Evolutionary conservation across 2,329 filamentous ascomycete genomes (phyloP), one percentile per base, ranked within the genome.

Genomic region (Annulohypoxylon truncatum): DNA sequence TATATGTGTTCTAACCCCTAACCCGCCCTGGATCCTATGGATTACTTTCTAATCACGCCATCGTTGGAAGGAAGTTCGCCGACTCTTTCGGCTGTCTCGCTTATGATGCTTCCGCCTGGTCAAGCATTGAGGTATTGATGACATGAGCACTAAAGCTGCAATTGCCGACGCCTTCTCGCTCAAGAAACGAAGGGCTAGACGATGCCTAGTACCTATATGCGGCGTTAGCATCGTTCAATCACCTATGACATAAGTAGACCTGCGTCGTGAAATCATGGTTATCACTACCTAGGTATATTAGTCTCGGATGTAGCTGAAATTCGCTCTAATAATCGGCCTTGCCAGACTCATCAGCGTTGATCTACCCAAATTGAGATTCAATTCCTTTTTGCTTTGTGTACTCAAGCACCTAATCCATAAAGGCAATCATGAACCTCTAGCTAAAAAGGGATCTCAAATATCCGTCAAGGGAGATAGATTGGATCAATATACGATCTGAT

Each of bases 281-380:
- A 38, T 53, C 33, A 20, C 6, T 53, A 13, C 38, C 38, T 33
- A 33, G 29, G n/a, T n/a, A n/a, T n/a, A 33, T 33, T 33, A 12
- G 29, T 35, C 12, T 35, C 33, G 22, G 22, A 20, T 13, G 38
- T 42, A 15, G 51, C 33, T 15, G 31, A 42, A 28, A 12, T 53
- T 18, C 50, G 44, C 58, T 48, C 35, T 47, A 31, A 18, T 61
- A 57, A 12, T 57, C 26, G 35, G 59, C 35, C 42, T 56, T 56
- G 3, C 47, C 54, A 3, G 59, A 38, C 38, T 63, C 64, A 7
- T 60, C 54, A 20, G 42, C 48, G 33, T 63, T 51, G 15, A 15
- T 52, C 24, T 63, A 35, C 10, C 60, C 51, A 8, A 29, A 31
- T 50, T 12, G 35, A 26, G 15, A 2, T 40, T 8, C 8, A 5